A percentile compares a stretch with the other conserved stretches of the same genome.
Conservation (phyloP, 768 basidiomycete genomes). For the Phlebiopsis gigantea region DNA sequence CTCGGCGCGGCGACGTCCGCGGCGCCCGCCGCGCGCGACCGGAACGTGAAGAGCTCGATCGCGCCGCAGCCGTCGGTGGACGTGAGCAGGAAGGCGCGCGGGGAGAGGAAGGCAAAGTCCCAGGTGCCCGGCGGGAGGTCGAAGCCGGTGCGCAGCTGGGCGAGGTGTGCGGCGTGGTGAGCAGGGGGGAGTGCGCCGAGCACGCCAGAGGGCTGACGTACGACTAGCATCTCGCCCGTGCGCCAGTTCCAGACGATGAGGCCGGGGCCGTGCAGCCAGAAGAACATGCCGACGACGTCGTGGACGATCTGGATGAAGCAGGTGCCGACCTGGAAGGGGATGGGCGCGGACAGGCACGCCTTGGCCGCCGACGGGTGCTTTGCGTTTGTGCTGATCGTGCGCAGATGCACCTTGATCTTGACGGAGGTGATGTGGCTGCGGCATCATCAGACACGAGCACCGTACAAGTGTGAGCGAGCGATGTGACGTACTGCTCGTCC, state of each 20-base stretch:
- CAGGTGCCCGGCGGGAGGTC: constrained; percentile 25
- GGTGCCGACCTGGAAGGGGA: constrained; percentile 20
- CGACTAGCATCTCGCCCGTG: constrained; percentile 36
- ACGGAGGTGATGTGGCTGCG: not conserved
- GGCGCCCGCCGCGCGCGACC: not conserved
- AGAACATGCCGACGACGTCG: constrained; percentile 48
- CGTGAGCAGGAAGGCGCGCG: constrained; percentile 40
- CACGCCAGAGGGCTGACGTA: constrained; percentile 25
- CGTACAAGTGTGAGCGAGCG: not conserved
- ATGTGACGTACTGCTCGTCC: constrained; percentile 15
- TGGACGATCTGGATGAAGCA: constrained; percentile 47
- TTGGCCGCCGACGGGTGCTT: constrained; percentile 37
- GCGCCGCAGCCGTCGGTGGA: constrained; percentile 27
- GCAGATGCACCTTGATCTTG: constrained; percentile 34
- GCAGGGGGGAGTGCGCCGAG: not conserved
- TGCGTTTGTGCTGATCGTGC: constrained; percentile 33
- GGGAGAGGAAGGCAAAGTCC: constrained; percentile 45
- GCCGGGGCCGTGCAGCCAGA: constrained; percentile 29
- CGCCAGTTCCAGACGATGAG: constrained; percentile 52
- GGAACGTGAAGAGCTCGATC: constrained; percentile 40
- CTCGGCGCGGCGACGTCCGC: not conserved
- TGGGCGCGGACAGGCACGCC: constrained; percentile 23
- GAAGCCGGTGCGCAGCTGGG: constrained; percentile 25
- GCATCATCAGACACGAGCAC: not conserved
- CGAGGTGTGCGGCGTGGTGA: not conserved